Percentiles rank a stretch among this genome's conserved stretches.
These are phyloP conservation scores for Diaporthe aspalathi DNA, from an alignment of 2,329 filamentous ascomycete genomes.

Conservation along the genomic window DNA sequence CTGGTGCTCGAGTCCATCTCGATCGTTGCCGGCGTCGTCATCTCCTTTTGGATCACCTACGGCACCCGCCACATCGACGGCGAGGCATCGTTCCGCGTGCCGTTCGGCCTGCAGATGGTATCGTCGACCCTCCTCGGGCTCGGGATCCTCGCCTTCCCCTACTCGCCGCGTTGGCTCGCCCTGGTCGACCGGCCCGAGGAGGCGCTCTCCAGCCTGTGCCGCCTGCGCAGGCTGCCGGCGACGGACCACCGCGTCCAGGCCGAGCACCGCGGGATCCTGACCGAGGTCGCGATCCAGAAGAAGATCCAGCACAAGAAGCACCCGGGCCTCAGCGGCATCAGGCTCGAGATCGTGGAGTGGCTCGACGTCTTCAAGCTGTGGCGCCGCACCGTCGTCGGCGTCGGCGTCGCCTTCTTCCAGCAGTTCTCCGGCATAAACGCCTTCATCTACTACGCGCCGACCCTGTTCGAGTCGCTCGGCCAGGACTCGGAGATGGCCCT, in stretches of 20 bases:
- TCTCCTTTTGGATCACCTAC: slow-evolving; percentile 67
- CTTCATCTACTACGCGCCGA: slow-evolving; percentile 62
- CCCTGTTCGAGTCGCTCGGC: slow-evolving; percentile 52
- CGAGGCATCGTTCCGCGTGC: slow-evolving; percentile 52
- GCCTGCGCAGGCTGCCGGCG: slow-evolving; percentile 21
- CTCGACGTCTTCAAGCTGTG: slow-evolving; percentile 59
- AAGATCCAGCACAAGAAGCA: slow-evolving; percentile 21
- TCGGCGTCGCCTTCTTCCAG: slow-evolving; percentile 63
- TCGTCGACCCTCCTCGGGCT: slow-evolving; percentile 47
- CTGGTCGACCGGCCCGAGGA: slow-evolving; percentile 35
- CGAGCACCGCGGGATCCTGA: slow-evolving; percentile 39
- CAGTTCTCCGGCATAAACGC: slow-evolving; percentile 66
- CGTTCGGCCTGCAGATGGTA: slow-evolving; percentile 56
- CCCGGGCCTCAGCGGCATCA: slow-evolving; percentile 12
- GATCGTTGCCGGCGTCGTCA: slow-evolving; percentile 63
- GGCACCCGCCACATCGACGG: slow-evolving; percentile 57
- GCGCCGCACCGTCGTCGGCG: slow-evolving; percentile 56
- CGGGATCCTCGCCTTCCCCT: slow-evolving; percentile 51
- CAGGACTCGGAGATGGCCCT: slow-evolving; percentile 32
- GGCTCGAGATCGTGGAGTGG: slow-evolving; percentile 53
- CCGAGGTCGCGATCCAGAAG: slow-evolving; percentile 46
- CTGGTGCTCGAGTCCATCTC: slow-evolving; percentile 63
- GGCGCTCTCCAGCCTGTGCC: slow-evolving; percentile 9
- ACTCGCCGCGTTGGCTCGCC: slow-evolving; percentile 38
- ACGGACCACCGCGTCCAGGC: slow-evolving; percentile 38